These are phyloP conservation scores for Aspergillus floridensis DNA, from an alignment of 2,329 filamentous ascomycete species.

Conservation along the genomic window DNA sequence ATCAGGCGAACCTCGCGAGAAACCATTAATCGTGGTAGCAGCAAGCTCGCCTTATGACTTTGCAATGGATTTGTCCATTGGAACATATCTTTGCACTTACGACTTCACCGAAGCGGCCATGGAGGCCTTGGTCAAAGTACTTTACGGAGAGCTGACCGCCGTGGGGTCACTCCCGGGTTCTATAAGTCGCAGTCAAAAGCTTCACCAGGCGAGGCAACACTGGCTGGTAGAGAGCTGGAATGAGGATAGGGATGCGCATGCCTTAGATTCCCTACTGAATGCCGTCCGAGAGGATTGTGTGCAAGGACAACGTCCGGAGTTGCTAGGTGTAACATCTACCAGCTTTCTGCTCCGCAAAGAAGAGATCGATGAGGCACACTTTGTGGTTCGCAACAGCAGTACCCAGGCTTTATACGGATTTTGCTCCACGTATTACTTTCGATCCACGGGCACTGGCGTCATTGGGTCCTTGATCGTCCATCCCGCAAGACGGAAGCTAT, in stretches of 20 bases:
- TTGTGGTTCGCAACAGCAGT: conserved; percentile 90
- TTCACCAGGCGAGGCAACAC: conserved; percentile 83
- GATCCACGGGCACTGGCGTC: conserved; percentile 66
- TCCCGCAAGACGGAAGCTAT: conserved; percentile 78
- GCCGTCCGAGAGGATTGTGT: conserved; percentile 61
- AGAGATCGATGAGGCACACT: conserved; percentile 76
- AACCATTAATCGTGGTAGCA: conserved; percentile 84
- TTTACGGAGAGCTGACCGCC: conserved; percentile 71
- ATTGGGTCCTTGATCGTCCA: conserved; percentile 89
- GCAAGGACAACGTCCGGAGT: conserved; percentile 65
- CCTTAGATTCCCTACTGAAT: conserved; percentile 71
- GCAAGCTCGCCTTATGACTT: conserved; percentile 97
- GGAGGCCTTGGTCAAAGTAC: conserved; percentile 74
- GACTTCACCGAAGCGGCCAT: conserved; percentile 94
- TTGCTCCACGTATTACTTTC: conserved; percentile 80
- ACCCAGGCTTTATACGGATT: conserved; percentile 90
- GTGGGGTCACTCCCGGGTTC: conserved; percentile 64
- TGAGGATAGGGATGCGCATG: conserved; percentile 69
- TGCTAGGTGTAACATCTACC: conserved; percentile 66
- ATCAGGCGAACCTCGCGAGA: conserved; percentile 55
- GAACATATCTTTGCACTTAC: conserved; percentile 92
- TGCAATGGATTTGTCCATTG: conserved; percentile 84
- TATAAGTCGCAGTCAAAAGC: conserved; percentile 80
- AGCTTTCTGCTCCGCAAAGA: conserved; percentile 73
- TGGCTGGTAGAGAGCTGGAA: conserved; percentile 93